Conservation (phyloP, 305 asterid species). For the Fraxinus nigra region DNA sequence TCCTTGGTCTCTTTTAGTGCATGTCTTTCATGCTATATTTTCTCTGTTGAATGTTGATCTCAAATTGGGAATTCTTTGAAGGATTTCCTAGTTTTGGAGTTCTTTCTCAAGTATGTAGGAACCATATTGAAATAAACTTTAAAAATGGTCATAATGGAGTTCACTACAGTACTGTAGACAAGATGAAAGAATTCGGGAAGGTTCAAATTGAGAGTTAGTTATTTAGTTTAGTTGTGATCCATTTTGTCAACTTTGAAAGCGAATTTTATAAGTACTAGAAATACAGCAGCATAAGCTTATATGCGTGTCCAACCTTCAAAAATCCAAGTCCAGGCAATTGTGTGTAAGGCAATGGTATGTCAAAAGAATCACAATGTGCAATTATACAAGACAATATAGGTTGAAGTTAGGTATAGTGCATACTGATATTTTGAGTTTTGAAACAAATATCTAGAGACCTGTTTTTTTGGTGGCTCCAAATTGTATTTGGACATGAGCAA, state of each 20-base stretch:
- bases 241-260: neutral
- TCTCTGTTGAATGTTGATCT: neutral
- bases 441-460: neutral
- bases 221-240: neutral
- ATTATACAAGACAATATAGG: neutral
- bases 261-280: neutral
- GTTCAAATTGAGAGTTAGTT: constrained; percentile 1
- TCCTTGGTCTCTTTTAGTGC: neutral
- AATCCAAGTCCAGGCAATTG: neutral
- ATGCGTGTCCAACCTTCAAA: neutral
- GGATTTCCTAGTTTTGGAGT: neutral
- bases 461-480: neutral
- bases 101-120: neutral
- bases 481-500: neutral
- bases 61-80: constrained; percentile 2
- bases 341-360: neutral
- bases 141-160: neutral
- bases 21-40: neutral
- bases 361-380: neutral
- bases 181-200: neutral
- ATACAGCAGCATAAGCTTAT: neutral
- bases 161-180: neutral
- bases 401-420: neutral
- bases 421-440: neutral
- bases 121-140: neutral